Evolutionary conservation across 331 rosid genomes (phyloP).

Genomic region (Acacia pycnantha): DNA sequence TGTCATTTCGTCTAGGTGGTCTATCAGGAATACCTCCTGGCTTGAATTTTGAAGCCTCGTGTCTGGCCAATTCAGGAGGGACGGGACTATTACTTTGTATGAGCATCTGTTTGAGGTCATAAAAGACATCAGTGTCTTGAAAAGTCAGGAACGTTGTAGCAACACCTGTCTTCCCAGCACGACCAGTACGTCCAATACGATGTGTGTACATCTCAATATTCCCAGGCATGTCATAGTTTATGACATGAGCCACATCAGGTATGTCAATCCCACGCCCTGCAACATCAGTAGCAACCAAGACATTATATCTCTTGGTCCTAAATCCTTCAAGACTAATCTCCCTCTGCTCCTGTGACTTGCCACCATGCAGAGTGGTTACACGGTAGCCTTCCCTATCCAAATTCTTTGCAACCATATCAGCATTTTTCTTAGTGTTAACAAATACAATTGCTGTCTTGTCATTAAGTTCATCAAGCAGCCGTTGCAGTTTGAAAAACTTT

Average conservation of each 20-base stretch:
- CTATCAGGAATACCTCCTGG: slow-evolving; percentile 50
- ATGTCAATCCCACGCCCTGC: slow-evolving; percentile 4
- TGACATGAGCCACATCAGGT: slow-evolving; percentile 63
- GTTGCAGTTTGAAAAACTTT: not conserved
- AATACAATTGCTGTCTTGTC: not conserved
- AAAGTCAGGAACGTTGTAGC: not conserved
- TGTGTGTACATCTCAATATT: not conserved
- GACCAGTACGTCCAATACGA: slow-evolving; percentile 6
- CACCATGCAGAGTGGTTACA: slow-evolving; percentile 2
- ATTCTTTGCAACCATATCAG: slow-evolving; percentile 4
- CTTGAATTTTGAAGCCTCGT: slow-evolving; percentile 71
- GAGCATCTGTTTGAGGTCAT: not conserved
- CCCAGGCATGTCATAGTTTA: slow-evolving; percentile 87
- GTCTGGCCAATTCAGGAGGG: slow-evolving; percentile 27
- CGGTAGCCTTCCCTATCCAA: not conserved
- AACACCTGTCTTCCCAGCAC: not conserved
- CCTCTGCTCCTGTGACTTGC: slow-evolving; percentile 6
- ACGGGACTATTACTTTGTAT: not conserved
- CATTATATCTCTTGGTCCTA: slow-evolving; percentile 6
- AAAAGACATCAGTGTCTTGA: not conserved
- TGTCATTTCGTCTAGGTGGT: slow-evolving; percentile 70
- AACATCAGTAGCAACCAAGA: slow-evolving; percentile 7
- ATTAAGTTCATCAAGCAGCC: not conserved
- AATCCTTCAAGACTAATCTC: slow-evolving; percentile 6
- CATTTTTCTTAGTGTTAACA: not conserved